Evolutionary conservation across 139 green algal species (phyloP), one percentile per base, ranked within the genome.

Genomic region (Volvox africanus): DNA sequence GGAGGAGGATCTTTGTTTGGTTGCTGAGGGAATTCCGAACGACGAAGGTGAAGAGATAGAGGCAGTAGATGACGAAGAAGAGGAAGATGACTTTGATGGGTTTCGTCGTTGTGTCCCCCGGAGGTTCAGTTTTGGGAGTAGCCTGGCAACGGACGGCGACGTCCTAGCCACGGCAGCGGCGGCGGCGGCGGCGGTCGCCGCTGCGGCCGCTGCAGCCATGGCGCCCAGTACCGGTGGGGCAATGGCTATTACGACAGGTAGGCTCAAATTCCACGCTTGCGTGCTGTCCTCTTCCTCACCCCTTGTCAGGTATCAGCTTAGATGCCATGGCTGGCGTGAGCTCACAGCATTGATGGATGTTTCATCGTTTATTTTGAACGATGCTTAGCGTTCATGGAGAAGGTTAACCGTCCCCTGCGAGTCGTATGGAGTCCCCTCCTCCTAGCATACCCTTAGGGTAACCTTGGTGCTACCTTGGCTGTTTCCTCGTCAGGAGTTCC

Each of bases 111-210:
- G 36, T 0, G 84, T 81, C 18, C 65, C 75, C 36, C 84, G 84
- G 32, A 36, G 84, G 26, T 80, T 89, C 84, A 89, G 84, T 44
- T 89, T 89, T 78, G 84, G 84, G 18, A 89, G 84, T 67, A 88
- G 82, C 65, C 1, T 88, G 26, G 65, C 55, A 22, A 88, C 82
- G 0, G 32, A 61, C 82, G 82, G 28, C 82, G 82, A 30, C 32
- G 82, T 19, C 81, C 55, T 33, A 13, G 30, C 81, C 0, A 22
- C 81, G 11, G 26, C 14, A n/a, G 32, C 77, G 21, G 32, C 17
- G 32, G 77, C 32, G 33, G 77, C 32, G 32, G 32, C 33, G 2
- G 32, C 33, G 2, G 73, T 5, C 24, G 35, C 73, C 5, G 73
- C 30, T 19, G 32, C 77, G 1, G 32, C 21, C 14, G 77, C 32